Base-by-base conservation (phyloP, 1,139 yeast genomes). In the Citeromyces hawaiiensis region DNA sequence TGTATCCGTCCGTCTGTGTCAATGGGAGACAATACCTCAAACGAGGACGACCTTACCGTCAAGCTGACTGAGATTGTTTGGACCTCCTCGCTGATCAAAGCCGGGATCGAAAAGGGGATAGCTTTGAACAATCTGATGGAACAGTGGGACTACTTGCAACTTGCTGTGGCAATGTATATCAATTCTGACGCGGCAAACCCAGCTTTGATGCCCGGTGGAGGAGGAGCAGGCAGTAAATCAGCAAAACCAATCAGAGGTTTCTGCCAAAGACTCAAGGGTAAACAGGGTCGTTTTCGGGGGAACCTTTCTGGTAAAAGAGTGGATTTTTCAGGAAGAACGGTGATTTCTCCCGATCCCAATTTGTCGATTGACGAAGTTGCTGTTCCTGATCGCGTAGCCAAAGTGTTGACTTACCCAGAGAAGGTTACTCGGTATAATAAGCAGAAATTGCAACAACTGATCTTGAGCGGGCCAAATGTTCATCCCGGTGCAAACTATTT, bases 221-320 rank as follows among this genome's bases (percentile, higher is more conserved):
- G 76, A 38, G 75, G 79, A 34, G 62, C 72, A 23, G 37, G 37
- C 15, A 18, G 29, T 5, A 67, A 68, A 39, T 60, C 76, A 8
- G 66, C 82, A 3, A 83, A 83, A 51, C 97, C 98, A 13, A 93
- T 91, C 44, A 69, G 98, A 55, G 99, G 97, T 7, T 77, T 93
- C 48, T 91, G 98, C 58, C 99, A 93, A 62, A 76, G 99, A 57
- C 69, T 93, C 46, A 93, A 93, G 64, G 99, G 99, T 59, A 93
- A 93, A 53, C 98, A 91, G 60, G 99, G 99, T 53, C 82, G 99
- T 57, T 93, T 93, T 63, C 74, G 99, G 68, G 99, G 99, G 48
- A 93, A 93, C 56, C 65, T 93, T 49, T 87, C 96, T 1, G 99
- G 99, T 60, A 93, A 93, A 60, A 83, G 99, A 66, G 99, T 93